A percentile compares a stretch with the other conserved stretches of the same genome.
phyloP scores from a whole-genome alignment of 768 basidiomycete species.

The Candolleomyces eurysporus region DNA sequence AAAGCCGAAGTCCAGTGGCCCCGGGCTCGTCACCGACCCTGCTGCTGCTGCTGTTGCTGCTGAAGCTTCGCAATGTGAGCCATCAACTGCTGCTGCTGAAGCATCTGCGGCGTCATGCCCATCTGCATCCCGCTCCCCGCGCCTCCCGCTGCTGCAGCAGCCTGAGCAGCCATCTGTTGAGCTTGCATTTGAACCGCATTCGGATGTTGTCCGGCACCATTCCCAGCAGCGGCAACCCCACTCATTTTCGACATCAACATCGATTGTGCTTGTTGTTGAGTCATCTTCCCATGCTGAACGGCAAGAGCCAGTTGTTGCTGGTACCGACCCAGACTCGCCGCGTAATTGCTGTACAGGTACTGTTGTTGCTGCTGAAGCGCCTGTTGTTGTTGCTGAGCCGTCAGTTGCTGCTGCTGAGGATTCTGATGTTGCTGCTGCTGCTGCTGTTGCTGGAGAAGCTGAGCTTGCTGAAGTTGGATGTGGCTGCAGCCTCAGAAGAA shows the following conservation, averaged over 20 bases:
- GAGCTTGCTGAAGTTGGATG: neutral
- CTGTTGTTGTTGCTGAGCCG: slow-evolving; percentile 10
- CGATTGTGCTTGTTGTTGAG: slow-evolving; percentile 2
- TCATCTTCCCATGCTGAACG: neutral
- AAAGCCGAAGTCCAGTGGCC: too few species aligned
- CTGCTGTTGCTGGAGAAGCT: slow-evolving; percentile 2
- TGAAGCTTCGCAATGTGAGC: neutral
- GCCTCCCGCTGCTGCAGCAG: neutral
- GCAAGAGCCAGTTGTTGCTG: too few species aligned
- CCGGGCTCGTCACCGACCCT: neutral
- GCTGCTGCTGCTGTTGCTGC: neutral
- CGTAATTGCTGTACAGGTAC: neutral
- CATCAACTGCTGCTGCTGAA: neutral
- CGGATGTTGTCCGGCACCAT: neutral
- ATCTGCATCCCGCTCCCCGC: neutral
- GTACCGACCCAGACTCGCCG: too few species aligned
- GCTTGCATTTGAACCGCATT: slow-evolving; percentile 2
- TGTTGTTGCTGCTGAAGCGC: slow-evolving; percentile 6
- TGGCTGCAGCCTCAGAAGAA: neutral
- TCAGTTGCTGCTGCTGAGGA: slow-evolving; percentile 9
- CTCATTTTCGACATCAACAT: neutral
- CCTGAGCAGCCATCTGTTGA: neutral
- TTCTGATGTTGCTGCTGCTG: slow-evolving; percentile 10
- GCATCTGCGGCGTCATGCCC: neutral
- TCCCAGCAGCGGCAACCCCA: neutral